Evolutionary conservation across 306 rosid genomes (phyloP), one percentile per base, ranked within the genome.

Genomic region (Erythrophleum fordii): DNA sequence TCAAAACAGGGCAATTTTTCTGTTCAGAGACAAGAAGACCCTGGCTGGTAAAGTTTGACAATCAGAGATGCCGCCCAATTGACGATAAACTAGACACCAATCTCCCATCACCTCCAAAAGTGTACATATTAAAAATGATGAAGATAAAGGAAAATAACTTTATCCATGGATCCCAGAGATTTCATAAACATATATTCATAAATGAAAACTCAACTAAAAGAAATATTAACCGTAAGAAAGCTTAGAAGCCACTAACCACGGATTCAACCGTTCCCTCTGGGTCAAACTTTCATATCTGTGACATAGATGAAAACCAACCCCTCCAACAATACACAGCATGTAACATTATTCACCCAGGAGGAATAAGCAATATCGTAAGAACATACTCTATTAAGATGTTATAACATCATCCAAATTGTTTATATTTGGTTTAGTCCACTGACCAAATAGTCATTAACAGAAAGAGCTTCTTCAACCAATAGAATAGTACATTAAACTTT

Each of bases 401-500:
- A 22, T 29, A 59, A 64, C 70, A 37, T 23, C 42, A 79, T 58
- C 14, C 58, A 73, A 61, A 62, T 31, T 41, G 66, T 26, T 29
- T 39, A 56, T 72, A 34, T 34, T 55, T 3, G 31, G 72, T 68
- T 37, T 51, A 73, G 44, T 79, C 51, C 72, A 39, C n/a, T 5
- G 44, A 69, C 72, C 16, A 77, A 53, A 84, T 17, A 51, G 26
- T 29, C n/a, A n/a, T n/a, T n/a, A n/a, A n/a, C 75, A 75, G 41
- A 48, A 41, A 69, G 23, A 75, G 59, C 34, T 37, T 35, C 68
- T 31, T 22, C 34, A 31, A 37, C 34, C 18, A 49, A 59, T 22
- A 17, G 37, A 46, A 39, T 23, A 11, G 16, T 12, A 68, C n/a
- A 68, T 5, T 22, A 12, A 67, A 67, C n/a, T 67, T 10, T 42